Evolutionary conservation across 2,329 filamentous ascomycete species (phyloP).

Genomic region (Trichoderma brevicompactum): DNA sequence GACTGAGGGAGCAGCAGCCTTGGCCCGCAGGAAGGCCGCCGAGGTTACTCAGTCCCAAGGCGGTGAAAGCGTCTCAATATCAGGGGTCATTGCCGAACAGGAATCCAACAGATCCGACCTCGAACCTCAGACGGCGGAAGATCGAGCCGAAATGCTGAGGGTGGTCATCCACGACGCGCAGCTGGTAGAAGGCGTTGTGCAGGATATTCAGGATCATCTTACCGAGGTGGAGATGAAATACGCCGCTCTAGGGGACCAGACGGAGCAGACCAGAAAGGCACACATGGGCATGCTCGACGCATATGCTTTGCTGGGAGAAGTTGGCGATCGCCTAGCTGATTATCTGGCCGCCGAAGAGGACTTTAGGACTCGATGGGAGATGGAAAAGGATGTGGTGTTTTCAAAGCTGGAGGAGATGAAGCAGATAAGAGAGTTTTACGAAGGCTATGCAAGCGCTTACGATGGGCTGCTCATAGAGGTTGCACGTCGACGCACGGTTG

Average conservation of each 20-base stretch:
- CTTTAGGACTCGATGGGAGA: slow-evolving; percentile 71
- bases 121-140: slow-evolving; percentile 73
- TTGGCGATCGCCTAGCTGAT: slow-evolving; percentile 66
- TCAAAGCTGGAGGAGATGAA: slow-evolving; percentile 76
- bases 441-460: slow-evolving; percentile 83
- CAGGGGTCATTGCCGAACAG: slow-evolving; percentile 66
- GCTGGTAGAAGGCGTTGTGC: slow-evolving; percentile 68
- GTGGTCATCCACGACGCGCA: slow-evolving; percentile 75
- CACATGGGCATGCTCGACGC: slow-evolving; percentile 65
- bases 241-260: slow-evolving; percentile 64
- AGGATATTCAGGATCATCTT: slow-evolving; percentile 74
- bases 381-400: slow-evolving; percentile 72
- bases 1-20: slow-evolving; percentile 77
- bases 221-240: slow-evolving; percentile 77
- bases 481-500: slow-evolving; percentile 71
- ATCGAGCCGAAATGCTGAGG: slow-evolving; percentile 80
- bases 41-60: slow-evolving; percentile 59
- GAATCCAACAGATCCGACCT: slow-evolving; percentile 56
- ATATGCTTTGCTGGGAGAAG: slow-evolving; percentile 67
- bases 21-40: slow-evolving; percentile 69
- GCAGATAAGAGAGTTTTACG: slow-evolving; percentile 79
- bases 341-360: slow-evolving; percentile 68
- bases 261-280: slow-evolving; percentile 53
- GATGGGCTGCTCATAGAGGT: slow-evolving; percentile 84
- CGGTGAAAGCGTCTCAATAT: slow-evolving; percentile 62